Base-by-base conservation (phyloP, 176 grass and related monocot genomes). In the Triticum aestivum region DNA sequence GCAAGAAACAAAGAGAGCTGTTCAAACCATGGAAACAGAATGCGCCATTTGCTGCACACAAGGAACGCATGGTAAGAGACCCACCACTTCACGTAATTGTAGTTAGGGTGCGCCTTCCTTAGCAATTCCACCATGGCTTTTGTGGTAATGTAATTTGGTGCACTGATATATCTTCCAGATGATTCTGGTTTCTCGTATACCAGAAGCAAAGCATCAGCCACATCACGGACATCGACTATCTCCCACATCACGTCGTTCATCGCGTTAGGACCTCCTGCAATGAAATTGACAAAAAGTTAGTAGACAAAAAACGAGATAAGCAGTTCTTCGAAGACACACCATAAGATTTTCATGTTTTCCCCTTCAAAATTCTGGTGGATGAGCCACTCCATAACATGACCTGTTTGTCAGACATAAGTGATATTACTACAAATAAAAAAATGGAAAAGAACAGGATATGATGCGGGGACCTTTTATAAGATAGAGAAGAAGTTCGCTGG, bases 31-130 rank as follows among this genome's bases (percentile, higher is more conserved):
- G 5, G 9, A 47, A 44, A 15, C 17, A 58, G 11, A 33, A 30
- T 5, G 42, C 29, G 15, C 0, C 73, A 52, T 54, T 76, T 74
- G 8, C 54, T 58, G 20, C 21, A 58, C 21, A 4, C n/a, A 37
- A 3, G 5, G 26, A 20, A 79, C 54, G 54, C 7, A 54, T 58
- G 17, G 5, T 58, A 58, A 38, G 34, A 4, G 18, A 64, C 68
- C 61, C 26, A 88, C 93, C 77, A 90, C 33, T 86, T 68, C 0
- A 41, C 69, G 24, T 92, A 95, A 2, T 24, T 77, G 75, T 88
- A 90, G 35, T 88, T 70, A 11, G 90, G 91, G 75, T 89, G 83
- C 35, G 67, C 75, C 59, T 49, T 82, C 87, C 83, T 89, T 52
- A 92, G 10, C 61, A 92, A 13, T 4, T 29, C 34, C 7, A 92